Percentiles rank a stretch among this genome's conserved stretches.
phyloP scores from a whole-genome alignment of 345 rosid species.

The Turritis glabra region DNA sequence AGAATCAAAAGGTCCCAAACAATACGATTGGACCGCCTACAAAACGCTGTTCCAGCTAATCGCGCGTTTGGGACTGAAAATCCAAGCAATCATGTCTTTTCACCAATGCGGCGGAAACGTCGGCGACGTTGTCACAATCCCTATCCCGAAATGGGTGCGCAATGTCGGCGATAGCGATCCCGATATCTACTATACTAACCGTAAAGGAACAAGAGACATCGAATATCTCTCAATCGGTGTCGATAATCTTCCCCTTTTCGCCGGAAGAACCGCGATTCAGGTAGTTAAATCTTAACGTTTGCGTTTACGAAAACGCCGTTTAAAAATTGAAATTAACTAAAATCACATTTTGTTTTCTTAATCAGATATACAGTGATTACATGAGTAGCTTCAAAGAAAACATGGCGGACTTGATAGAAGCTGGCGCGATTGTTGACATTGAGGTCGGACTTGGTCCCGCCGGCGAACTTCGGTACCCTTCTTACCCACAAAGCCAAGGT shows the following conservation, averaged over 20 bases:
- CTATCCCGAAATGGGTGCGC: slow-evolving; percentile 73
- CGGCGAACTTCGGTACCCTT: slow-evolving; percentile 90
- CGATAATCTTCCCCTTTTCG: slow-evolving; percentile 56
- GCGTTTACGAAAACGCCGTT: too few species aligned
- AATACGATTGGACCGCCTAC: slow-evolving; percentile 78
- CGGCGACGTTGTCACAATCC: slow-evolving; percentile 73
- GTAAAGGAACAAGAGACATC: slow-evolving; percentile 54
- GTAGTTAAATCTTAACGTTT: slow-evolving; percentile 30
- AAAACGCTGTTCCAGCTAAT: slow-evolving; percentile 59
- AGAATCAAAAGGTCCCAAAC: slow-evolving; percentile 61
- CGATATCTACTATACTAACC: slow-evolving; percentile 68
- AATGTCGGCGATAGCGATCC: slow-evolving; percentile 57
- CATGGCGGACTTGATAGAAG: slow-evolving; percentile 63
- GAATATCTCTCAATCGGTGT: slow-evolving; percentile 73
- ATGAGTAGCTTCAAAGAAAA: slow-evolving; percentile 77
- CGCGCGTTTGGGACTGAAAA: slow-evolving; percentile 50
- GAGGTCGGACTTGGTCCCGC: slow-evolving; percentile 91
- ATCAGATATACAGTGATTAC: slow-evolving; percentile 72
- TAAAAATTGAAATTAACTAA: background rate
- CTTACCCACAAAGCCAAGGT: slow-evolving; percentile 73
- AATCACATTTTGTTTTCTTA: background rate
- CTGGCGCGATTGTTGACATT: slow-evolving; percentile 63
- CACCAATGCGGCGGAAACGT: slow-evolving; percentile 91
- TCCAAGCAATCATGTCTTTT: slow-evolving; percentile 85
- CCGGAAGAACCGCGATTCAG: slow-evolving; percentile 69